A percentile compares a stretch with the other conserved stretches of the same genome.
These are phyloP conservation scores for Setaria italica DNA, from an alignment of 202 grass and related monocot genomes.

Conservation along the genomic window DNA sequence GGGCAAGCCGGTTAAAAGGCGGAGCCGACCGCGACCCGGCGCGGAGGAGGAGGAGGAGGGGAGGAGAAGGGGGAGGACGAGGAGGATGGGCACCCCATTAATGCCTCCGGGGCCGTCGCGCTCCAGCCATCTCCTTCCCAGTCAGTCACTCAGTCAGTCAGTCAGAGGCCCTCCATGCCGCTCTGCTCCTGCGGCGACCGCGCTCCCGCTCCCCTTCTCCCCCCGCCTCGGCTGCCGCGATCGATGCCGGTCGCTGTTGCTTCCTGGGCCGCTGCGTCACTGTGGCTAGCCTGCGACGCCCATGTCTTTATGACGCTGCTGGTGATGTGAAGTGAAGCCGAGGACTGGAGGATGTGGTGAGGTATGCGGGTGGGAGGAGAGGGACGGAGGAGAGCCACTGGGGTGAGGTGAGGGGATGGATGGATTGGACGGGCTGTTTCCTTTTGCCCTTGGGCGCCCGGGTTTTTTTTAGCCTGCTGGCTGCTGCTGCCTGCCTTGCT, in stretches of 20 bases:
- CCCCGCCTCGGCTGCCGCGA: constrained; percentile 52
- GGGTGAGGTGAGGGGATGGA: background rate
- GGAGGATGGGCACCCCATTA: constrained; percentile 47
- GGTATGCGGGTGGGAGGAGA: background rate
- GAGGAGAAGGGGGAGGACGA: background rate
- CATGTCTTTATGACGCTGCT: constrained; percentile 56
- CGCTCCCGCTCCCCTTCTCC: background rate
- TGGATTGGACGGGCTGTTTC: constrained; percentile 39
- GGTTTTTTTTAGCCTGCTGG: background rate
- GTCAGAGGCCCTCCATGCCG: constrained; percentile 41
- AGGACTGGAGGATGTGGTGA: background rate
- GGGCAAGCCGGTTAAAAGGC: constrained; percentile 42
- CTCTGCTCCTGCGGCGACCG: constrained; percentile 47
- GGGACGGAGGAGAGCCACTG: background rate
- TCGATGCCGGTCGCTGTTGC: constrained; percentile 51
- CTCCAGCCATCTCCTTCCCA: constrained; percentile 61
- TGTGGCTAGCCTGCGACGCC: constrained; percentile 49
- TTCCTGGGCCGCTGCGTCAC: constrained; percentile 46
- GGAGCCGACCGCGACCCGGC: constrained; percentile 43
- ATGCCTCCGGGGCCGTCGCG: constrained; percentile 58
- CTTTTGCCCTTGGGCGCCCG: constrained; percentile 33
- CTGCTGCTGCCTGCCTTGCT: background rate
- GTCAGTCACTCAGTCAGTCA: constrained; percentile 24
- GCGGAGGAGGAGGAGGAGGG: constrained; percentile 11
- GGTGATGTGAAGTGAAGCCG: constrained; percentile 24